Conservation (phyloP, 768 basidiomycete species). For the Podaxis rugospora region DNA sequence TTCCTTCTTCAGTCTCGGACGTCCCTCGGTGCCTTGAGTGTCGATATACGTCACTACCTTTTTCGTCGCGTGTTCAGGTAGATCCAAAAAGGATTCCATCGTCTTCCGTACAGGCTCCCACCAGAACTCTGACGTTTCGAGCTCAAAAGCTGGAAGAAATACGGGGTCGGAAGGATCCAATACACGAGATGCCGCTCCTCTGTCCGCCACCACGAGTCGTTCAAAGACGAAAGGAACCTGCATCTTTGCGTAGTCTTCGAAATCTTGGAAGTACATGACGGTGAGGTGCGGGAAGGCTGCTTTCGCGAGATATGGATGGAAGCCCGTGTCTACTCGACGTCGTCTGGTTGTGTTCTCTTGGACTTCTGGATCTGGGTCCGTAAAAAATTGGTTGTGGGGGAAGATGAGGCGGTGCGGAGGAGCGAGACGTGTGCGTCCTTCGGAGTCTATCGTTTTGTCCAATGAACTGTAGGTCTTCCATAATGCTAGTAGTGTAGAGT, state of each 20-base stretch:
- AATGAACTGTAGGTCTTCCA: slow-evolving; percentile 74
- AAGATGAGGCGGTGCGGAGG: slow-evolving; percentile 73
- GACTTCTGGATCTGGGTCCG: slow-evolving; percentile 36
- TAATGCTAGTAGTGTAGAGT: slow-evolving; percentile 70
- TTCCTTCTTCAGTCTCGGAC: slow-evolving; percentile 44
- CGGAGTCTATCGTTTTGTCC: slow-evolving; percentile 36
- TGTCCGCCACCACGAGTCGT: slow-evolving; percentile 73
- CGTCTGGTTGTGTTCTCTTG: slow-evolving; percentile 34
- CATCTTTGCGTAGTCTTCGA: slow-evolving; percentile 69
- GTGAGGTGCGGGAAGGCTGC: slow-evolving; percentile 70
- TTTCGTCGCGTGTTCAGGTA: slow-evolving; percentile 20
- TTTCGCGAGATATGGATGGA: slow-evolving; percentile 71
- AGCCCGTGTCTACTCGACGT: slow-evolving; percentile 51
- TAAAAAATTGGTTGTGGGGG: slow-evolving; percentile 61
- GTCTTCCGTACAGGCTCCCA: slow-evolving; percentile 55
- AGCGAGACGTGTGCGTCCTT: slow-evolving; percentile 49
- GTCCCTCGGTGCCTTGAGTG: slow-evolving; percentile 28
- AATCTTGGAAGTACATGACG: slow-evolving; percentile 68
- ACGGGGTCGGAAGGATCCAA: slow-evolving; percentile 29
- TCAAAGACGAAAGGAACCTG: slow-evolving; percentile 69
- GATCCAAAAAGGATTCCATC: slow-evolving; percentile 38
- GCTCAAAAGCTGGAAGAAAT: slow-evolving; percentile 39
- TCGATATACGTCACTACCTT: slow-evolving; percentile 61
- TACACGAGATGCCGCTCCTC: slow-evolving; percentile 50
- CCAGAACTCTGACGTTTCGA: slow-evolving; percentile 55